phyloP scores from a whole-genome alignment of 2,329 filamentous ascomycete genomes.

The Mollisiaceae sp. region DNA sequence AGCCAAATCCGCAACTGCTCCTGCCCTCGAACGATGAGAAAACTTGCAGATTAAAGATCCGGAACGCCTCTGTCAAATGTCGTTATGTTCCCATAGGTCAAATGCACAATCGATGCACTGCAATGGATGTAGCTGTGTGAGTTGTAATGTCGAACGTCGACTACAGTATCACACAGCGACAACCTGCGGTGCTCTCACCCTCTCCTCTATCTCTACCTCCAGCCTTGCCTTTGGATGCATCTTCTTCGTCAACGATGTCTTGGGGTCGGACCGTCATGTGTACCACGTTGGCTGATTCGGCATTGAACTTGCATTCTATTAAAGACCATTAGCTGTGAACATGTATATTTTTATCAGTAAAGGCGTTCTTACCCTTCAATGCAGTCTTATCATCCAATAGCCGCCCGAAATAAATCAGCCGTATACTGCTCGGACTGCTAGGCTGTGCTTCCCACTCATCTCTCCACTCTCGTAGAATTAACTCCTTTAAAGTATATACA shows the following conservation, averaged over 20 bases:
- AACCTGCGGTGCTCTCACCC: conserved; percentile 61
- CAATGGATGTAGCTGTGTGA: neutral
- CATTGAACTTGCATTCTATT: conserved; percentile 78
- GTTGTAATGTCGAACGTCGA: neutral
- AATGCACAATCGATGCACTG: conserved; percentile 2
- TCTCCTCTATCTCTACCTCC: conserved; percentile 54
- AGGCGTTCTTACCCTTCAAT: conserved; percentile 71
- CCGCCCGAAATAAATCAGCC: conserved; percentile 90
- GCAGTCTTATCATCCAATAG: conserved; percentile 87
- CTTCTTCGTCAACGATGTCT: conserved; percentile 78
- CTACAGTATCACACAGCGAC: conserved; percentile 69
- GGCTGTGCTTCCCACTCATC: conserved; percentile 90
- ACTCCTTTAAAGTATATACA: conserved; percentile 90
- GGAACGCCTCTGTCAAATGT: conserved; percentile 26
- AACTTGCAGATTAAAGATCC: conserved; percentile 3
- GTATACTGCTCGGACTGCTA: conserved; percentile 84
- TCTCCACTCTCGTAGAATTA: conserved; percentile 92
- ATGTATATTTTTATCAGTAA: neutral
- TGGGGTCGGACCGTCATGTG: conserved; percentile 93
- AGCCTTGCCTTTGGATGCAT: conserved; percentile 41
- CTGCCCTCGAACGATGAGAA: conserved; percentile 14
- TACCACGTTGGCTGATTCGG: conserved; percentile 80
- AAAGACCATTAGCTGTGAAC: neutral
- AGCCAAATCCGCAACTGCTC: conserved; percentile 9
- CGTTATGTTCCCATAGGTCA: conserved; percentile 17